Evolutionary conservation across 2,329 filamentous ascomycete genomes (phyloP).

Genomic region (Fusarium sp.): DNA sequence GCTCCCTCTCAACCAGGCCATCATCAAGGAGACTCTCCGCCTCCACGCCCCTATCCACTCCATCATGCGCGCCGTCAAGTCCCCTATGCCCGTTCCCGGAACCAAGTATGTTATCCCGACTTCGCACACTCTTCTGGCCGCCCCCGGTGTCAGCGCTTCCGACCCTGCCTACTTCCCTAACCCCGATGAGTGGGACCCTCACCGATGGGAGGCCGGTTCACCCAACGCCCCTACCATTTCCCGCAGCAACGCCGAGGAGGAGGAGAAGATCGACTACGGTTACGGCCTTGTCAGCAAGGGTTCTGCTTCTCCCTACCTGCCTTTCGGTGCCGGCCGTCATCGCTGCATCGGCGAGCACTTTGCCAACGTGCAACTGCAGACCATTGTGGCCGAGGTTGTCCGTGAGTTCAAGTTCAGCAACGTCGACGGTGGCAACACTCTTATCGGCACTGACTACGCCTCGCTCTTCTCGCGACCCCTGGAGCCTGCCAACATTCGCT

Average conservation of each 20-base stretch:
- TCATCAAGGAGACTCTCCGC: conserved; percentile 92
- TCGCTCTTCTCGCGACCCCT: conserved; percentile 81
- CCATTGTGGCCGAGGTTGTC: conserved; percentile 82
- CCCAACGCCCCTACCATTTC: conserved; percentile 63
- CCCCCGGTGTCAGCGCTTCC: conserved; percentile 83
- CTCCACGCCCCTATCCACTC: conserved; percentile 95
- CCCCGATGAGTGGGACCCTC: conserved; percentile 86
- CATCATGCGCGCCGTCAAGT: conserved; percentile 92
- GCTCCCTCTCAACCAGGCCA: conserved; percentile 83
- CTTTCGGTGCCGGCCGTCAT: conserved; percentile 93
- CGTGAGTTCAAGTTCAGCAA: conserved; percentile 85
- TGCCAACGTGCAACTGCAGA: conserved; percentile 91
- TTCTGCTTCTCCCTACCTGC: conserved; percentile 88
- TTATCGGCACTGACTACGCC: conserved; percentile 76
- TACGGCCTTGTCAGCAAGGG: conserved; percentile 95
- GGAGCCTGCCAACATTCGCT: conserved; percentile 78
- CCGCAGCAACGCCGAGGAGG: conserved; percentile 67
- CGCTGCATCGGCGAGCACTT: conserved; percentile 98
- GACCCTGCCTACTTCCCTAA: conserved; percentile 84
- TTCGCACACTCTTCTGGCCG: conserved; percentile 83
- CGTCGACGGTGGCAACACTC: conserved; percentile 74
- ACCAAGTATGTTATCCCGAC: conserved; percentile 87
- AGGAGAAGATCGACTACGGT: conserved; percentile 90
- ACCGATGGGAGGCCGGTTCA: conserved; percentile 83
- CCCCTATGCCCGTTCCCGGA: conserved; percentile 84